These are phyloP conservation scores for Rhizomucor miehei DNA, from an alignment of 371 early-diverging fungal genomes.

Conservation along the genomic window DNA sequence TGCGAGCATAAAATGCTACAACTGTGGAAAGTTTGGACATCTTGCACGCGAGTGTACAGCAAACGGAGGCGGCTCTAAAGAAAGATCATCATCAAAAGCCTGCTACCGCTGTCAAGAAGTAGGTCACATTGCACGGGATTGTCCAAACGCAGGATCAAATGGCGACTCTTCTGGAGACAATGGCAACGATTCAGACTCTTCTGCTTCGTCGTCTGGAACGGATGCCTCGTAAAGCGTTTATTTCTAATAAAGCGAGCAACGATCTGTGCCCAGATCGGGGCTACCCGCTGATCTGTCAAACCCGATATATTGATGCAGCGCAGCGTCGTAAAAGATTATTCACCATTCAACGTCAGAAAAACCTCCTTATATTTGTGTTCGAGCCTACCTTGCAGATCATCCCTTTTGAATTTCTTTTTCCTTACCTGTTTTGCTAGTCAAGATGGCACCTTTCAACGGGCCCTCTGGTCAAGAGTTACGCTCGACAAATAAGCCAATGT, in stretches of 20 bases:
- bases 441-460: not conserved
- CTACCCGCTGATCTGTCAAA: no score
- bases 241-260: no score
- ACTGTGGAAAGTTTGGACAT: conserved; percentile 59
- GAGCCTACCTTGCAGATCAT: not conserved
- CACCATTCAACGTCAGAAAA: not conserved
- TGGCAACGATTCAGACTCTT: conserved; percentile 4
- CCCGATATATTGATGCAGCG: no score
- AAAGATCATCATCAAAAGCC: conserved; percentile 25
- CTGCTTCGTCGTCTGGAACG: not conserved
- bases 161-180: not conserved
- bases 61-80: conserved; percentile 5
- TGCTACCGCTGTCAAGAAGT: conserved; percentile 36
- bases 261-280: no score
- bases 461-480: conserved; percentile 29
- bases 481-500: conserved; percentile 26
- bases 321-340: no score
- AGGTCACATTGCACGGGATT: conserved; percentile 41
- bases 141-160: conserved; percentile 15
- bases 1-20: conserved; percentile 54
- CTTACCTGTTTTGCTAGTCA: not conserved
- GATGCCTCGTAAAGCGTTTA: no score
- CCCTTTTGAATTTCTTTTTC: not conserved
- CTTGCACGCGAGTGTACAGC: conserved; percentile 51
- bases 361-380: not conserved